Conservation (phyloP, 169 alveolate species). For the Plasmodium billcollinsi region DNA sequence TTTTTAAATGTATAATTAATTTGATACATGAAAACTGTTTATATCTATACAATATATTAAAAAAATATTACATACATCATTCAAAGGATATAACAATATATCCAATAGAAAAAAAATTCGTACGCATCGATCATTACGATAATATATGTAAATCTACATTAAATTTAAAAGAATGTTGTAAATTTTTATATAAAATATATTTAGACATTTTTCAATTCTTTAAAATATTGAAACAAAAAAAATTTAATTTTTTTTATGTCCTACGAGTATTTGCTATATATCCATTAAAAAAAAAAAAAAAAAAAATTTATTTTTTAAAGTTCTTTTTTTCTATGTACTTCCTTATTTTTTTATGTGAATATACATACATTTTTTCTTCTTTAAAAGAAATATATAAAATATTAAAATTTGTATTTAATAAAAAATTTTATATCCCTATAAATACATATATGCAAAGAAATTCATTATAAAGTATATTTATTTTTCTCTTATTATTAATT, state of each 20-base stretch:
- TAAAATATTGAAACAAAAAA: constrained; percentile 20
- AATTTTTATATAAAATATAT: constrained; percentile 37
- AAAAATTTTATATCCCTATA: constrained; percentile 15
- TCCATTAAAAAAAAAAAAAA: constrained; percentile 21
- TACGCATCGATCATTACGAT: not conserved
- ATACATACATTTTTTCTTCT: constrained; percentile 39
- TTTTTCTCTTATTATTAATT: too few relatives aligned
- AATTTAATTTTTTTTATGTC: constrained; percentile 8
- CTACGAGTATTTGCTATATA: not conserved
- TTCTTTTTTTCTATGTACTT: constrained; percentile 55
- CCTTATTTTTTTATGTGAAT: constrained; percentile 52
- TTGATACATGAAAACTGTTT: constrained; percentile 45
- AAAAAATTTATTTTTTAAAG: constrained; percentile 38
- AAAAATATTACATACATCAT: not conserved
- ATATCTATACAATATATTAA: constrained; percentile 21
- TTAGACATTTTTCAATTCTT: constrained; percentile 40
- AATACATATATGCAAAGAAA: too few relatives aligned
- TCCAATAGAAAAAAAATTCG: too few relatives aligned
- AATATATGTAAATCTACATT: not conserved
- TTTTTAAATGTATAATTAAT: constrained; percentile 55
- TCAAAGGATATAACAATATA: not conserved
- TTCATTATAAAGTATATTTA: too few relatives aligned
- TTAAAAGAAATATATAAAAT: constrained; percentile 25
- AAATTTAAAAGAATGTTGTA: constrained; percentile 10
- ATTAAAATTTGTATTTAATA: constrained; percentile 22